Evolutionary conservation across 73 alveolate genomes (phyloP), one percentile per base, ranked within the genome.

Genomic region (Stentor coeruleus): DNA sequence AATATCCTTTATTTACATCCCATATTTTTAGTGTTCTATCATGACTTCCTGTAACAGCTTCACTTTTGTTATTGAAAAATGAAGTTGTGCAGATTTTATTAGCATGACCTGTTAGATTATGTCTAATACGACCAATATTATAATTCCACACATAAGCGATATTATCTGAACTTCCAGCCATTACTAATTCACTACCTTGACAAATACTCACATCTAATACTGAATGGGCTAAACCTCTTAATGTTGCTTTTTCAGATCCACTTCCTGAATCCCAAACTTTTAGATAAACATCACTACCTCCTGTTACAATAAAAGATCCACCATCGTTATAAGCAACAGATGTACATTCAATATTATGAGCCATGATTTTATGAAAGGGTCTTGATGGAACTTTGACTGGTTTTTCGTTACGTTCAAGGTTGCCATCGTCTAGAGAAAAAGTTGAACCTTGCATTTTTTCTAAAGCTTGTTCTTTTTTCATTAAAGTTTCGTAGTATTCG

Each of bases 131-230:
- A 75, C 74, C 88, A 75, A 94, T 94, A 77, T 84, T 83, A 40
- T 89, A 84, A 59, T 88, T 84, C 97, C 97, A 94, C 74, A 94
- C 59, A 73, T 92, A 85, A 11, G 94, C 93, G 38, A 87, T 86
- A 73, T 93, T 92, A 77, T 94, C 98, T 35, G 89, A 59, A 11
- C 95, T 88, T n/a, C 96, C 91, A n/a, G 95, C 96, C 38, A 90
- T 91, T 74, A 94, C 39, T 58, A 49, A 76, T 66, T 86, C 91
- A 55, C 84, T 88, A 33, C 88, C 95, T 55, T 79, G 87, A 35
- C 89, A 82, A 59, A 76, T 74, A 2, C 75, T 20, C 0, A 86
- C 40, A 38, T 60, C 88, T 4, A 87, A 37, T 38, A 84, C 82
- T n/a, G 92, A 82, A 72, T 77, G 84, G 14, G 59, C 58, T 73